Evolutionary conservation across 768 basidiomycete species (phyloP), one percentile per base, ranked within the genome.

Genomic region (Rhodosporidiobolus sp.): DNA sequence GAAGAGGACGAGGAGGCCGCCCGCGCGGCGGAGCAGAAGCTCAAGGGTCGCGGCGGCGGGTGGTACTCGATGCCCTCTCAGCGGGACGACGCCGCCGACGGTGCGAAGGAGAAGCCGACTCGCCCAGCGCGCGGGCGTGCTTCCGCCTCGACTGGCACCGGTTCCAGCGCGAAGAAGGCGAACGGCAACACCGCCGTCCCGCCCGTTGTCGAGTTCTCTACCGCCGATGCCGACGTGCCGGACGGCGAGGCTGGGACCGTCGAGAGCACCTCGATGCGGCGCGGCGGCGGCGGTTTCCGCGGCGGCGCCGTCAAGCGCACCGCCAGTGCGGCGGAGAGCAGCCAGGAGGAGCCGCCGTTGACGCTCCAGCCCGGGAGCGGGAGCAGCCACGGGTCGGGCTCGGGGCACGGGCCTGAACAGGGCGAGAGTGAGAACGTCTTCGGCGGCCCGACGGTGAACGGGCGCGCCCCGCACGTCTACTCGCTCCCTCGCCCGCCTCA

Each of bases 401-500:
- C 38, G 38, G 38, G 38, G 8, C 38, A 43, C 8, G 38, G 38
- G n/a, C n/a, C n/a, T n/a, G n/a, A n/a, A n/a, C n/a, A n/a, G n/a
- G n/a, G n/a, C n/a, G n/a, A n/a, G n/a, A n/a, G n/a, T n/a, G n/a
- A n/a, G n/a, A n/a, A n/a, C n/a, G n/a, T n/a, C n/a, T n/a, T 32
- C 28, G 6, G 26, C 20, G 9, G 14, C 52, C 45, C 59, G 45
- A 17, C 26, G 26, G n/a, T 26, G 45, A 32, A 9, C 35, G 53
- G 17, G 11, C 30, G 35, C n/a, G 22, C 30, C 24, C 54, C 64
- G 45, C 20, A 54, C 28, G 30, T 55, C 53, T 71, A 59, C 55
- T 56, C 70, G 30, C 60, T 71, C 1, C 71, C 66, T 14, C 65
- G 65, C 12, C 71, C 71, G 26, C 65, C 71, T 5, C 71, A 72